A percentile compares a stretch with the other conserved stretches of the same genome.
Conservation (phyloP, 352 stramenopile genomes). For the Phytophthora hybrid region DNA sequence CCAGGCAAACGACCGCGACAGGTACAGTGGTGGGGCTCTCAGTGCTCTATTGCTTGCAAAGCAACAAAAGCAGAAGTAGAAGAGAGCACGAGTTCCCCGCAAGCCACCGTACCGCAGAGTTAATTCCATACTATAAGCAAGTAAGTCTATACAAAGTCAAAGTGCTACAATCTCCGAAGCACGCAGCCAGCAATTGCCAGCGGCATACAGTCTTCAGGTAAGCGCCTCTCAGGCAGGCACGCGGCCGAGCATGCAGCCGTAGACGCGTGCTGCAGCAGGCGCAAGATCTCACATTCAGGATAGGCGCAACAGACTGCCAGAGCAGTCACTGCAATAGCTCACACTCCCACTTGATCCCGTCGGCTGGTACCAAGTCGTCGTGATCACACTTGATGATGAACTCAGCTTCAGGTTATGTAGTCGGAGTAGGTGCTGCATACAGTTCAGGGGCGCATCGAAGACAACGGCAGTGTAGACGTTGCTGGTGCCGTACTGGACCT, state of each 20-base stretch:
- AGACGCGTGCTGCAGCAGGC: neutral
- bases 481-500: neutral
- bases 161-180: neutral
- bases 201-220: neutral
- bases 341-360: neutral
- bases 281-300: neutral
- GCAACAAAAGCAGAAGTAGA: neutral
- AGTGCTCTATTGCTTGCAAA: constrained; percentile 1
- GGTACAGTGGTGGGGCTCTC: neutral
- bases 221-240: neutral
- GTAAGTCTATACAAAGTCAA: neutral
- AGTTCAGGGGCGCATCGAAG: neutral
- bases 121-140: constrained; percentile 1
- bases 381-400: neutral
- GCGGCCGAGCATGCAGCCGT: neutral
- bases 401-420: neutral
- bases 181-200: neutral
- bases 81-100: neutral
- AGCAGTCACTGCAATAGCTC: neutral
- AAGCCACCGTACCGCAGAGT: constrained; percentile 1
- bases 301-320: neutral
- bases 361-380: neutral
- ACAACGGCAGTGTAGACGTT: neutral
- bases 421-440: neutral
- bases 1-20: neutral